Conservation (phyloP, 768 basidiomycete species). For the Hirschioporus abietinus region DNA sequence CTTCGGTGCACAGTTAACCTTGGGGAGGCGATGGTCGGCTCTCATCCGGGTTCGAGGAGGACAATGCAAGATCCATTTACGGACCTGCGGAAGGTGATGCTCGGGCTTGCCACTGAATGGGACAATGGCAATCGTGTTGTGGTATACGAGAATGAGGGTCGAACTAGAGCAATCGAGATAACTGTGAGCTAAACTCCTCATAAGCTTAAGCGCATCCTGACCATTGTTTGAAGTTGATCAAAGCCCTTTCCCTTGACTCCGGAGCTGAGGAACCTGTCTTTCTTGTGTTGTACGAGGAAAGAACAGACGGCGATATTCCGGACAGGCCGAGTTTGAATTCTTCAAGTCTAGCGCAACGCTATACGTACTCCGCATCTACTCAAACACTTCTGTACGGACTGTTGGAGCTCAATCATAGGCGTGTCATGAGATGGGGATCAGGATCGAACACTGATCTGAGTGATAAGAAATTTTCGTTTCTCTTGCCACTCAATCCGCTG, state of each 20-base stretch:
- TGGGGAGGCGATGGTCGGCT: background rate
- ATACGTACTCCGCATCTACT: no score
- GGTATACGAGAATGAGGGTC: background rate
- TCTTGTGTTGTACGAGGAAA: no score
- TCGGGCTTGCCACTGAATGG: background rate
- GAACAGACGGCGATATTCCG: no score
- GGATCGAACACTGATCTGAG: no score
- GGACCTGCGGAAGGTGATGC: background rate
- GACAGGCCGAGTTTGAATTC: no score
- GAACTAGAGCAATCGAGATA: background rate
- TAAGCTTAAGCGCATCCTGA: background rate
- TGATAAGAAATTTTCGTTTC: constrained; percentile 23
- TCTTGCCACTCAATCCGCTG: constrained; percentile 33
- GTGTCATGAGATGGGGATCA: no score
- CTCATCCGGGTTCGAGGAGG: background rate
- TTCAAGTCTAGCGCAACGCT: no score
- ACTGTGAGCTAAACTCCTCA: background rate
- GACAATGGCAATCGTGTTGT: background rate
- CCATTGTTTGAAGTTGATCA: background rate
- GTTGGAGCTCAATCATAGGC: constrained; percentile 12
- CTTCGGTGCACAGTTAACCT: background rate
- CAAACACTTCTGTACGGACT: constrained; percentile 25
- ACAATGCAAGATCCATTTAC: background rate
- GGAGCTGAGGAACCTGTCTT: background rate
- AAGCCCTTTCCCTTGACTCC: background rate